Evolutionary conservation across 2,329 filamentous ascomycete species (phyloP).

Genomic region (Colletotrichum chlorophyti): DNA sequence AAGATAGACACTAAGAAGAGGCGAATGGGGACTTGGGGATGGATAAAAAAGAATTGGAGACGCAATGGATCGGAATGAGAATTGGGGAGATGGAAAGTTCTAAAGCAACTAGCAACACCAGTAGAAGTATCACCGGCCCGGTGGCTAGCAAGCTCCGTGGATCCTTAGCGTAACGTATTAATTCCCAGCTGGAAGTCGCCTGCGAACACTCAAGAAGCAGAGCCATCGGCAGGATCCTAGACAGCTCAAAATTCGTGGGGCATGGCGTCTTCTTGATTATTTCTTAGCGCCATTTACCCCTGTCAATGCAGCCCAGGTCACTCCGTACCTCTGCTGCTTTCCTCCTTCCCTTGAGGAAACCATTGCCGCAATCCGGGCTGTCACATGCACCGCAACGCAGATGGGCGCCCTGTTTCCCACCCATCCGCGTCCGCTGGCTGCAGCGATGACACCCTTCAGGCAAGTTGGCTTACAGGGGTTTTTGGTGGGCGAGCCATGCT

Average conservation of each 20-base stretch:
- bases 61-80: not conserved
- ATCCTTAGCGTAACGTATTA: not conserved
- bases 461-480: slow-evolving; percentile 1
- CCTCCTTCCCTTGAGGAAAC: slow-evolving; percentile 5
- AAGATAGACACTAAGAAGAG: not conserved
- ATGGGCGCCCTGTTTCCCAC: slow-evolving; percentile 21
- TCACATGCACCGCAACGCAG: slow-evolving; percentile 32
- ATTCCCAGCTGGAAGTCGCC: not conserved
- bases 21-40: slow-evolving; percentile 1
- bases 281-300: slow-evolving; percentile 28
- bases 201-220: too few relatives aligned
- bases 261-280: slow-evolving; percentile 31
- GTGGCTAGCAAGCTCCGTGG: not conserved
- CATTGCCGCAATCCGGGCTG: slow-evolving; percentile 29
- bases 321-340: slow-evolving; percentile 4
- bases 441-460: slow-evolving; percentile 15
- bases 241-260: slow-evolving; percentile 28
- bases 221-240: slow-evolving; percentile 7
- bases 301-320: slow-evolving; percentile 11
- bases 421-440: slow-evolving; percentile 13
- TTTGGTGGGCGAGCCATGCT: not conserved
- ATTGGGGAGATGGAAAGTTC: slow-evolving; percentile 5
- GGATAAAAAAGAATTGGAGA: slow-evolving; percentile 18
- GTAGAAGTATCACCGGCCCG: slow-evolving; percentile 2
- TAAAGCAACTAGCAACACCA: slow-evolving; percentile 5